phyloP scores from a whole-genome alignment of 495 filamentous ascomycete species.

The Tuber aestivum region DNA sequence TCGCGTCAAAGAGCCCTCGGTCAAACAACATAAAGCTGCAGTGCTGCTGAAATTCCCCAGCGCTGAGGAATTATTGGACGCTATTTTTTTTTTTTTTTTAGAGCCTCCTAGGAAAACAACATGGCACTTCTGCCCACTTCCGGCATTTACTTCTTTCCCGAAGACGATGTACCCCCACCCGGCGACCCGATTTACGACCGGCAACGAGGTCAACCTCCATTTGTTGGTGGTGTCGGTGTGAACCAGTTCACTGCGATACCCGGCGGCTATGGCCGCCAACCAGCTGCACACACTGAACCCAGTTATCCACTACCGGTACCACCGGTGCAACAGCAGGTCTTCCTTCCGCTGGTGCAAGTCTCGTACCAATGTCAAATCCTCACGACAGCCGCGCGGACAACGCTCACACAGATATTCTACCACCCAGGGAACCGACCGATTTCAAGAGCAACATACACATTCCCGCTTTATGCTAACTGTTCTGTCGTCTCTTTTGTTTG shows the following conservation, averaged over 20 bases:
- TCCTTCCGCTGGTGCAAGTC: conserved; percentile 53
- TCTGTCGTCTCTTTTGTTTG: conserved; percentile 59
- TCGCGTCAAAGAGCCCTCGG: not conserved
- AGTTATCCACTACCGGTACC: not conserved
- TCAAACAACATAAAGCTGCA: not conserved
- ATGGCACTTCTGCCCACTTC: not conserved
- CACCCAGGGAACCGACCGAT: conserved; percentile 50
- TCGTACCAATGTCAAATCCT: conserved; percentile 52
- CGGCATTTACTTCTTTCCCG: not conserved
- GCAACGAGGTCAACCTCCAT: not conserved
- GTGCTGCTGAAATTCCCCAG: not conserved
- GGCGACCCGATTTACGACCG: not conserved
- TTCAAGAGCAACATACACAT: conserved; percentile 55
- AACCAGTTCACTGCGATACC: not conserved
- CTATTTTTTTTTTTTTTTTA: too few relatives aligned
- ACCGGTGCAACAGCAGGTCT: too few relatives aligned
- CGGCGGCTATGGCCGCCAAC: not conserved
- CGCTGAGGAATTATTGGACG: not conserved
- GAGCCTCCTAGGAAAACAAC: not conserved
- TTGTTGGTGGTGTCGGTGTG: not conserved
- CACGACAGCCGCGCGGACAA: conserved; percentile 53
- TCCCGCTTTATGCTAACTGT: conserved; percentile 61
- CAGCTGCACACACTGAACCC: too few relatives aligned
- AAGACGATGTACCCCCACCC: not conserved
- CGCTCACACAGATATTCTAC: conserved; percentile 56